These are phyloP conservation scores for Pterocarpus macrocarpus DNA, from an alignment of 306 rosid genomes.

Conservation along the genomic window DNA sequence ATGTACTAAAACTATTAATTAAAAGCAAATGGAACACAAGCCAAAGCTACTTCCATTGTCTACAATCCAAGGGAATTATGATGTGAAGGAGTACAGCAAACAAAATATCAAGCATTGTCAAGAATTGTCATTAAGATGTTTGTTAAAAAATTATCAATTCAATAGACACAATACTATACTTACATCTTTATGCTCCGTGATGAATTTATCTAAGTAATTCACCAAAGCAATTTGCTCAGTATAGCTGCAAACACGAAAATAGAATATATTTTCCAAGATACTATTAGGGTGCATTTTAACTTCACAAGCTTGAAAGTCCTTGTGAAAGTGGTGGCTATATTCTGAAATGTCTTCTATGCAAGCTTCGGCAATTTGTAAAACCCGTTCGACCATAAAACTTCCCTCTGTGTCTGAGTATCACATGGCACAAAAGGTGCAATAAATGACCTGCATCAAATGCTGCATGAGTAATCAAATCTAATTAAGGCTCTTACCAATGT, in stretches of 20 bases:
- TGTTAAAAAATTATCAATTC: background rate
- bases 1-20: constrained; percentile 14
- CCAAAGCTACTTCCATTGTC: constrained; percentile 18
- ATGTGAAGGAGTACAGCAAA: constrained; percentile 5
- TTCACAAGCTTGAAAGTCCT: constrained; percentile 57
- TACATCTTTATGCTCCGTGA: constrained; percentile 86
- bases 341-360: constrained; percentile 77
- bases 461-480: constrained; percentile 24
- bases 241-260: constrained; percentile 89
- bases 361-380: constrained; percentile 89
- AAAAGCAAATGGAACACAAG: constrained; percentile 19
- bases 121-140: constrained; percentile 27
- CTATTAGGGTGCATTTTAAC: constrained; percentile 66
- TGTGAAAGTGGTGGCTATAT: constrained; percentile 59
- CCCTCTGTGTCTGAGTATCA: constrained; percentile 85
- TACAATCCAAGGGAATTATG: background rate
- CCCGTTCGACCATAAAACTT: constrained; percentile 97
- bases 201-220: constrained; percentile 84
- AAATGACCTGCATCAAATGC: constrained; percentile 26
- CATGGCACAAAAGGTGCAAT: constrained; percentile 41
- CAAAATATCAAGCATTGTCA: constrained; percentile 9
- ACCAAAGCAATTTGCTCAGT: constrained; percentile 90
- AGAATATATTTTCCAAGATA: constrained; percentile 80
- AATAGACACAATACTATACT: constrained; percentile 49
- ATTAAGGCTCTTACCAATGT: constrained; percentile 69